Conservation (phyloP, 164 flowering plant species). For the Cinnamomum micranthum region DNA sequence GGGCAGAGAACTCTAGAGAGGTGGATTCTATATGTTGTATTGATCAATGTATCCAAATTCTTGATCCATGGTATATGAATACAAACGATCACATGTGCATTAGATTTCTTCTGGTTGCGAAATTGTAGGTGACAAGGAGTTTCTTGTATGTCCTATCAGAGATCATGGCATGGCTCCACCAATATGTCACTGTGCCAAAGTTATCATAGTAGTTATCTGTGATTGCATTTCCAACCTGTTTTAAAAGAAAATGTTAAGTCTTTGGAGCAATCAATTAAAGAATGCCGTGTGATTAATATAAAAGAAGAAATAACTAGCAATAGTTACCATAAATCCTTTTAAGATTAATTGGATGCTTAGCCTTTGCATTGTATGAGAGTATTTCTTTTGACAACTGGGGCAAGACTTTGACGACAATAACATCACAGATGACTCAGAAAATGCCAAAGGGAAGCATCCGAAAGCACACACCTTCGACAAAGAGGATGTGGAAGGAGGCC, state of each 20-base stretch:
- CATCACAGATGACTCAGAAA: no score
- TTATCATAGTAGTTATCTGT: slow-evolving; percentile 86
- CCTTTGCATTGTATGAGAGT: slow-evolving; percentile 36
- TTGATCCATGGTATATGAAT: slow-evolving; percentile 70
- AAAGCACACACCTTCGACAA: no score
- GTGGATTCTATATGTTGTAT: slow-evolving; percentile 88
- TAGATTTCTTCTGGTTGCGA: slow-evolving; percentile 45
- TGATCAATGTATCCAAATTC: slow-evolving; percentile 87
- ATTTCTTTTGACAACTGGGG: slow-evolving; percentile 78
- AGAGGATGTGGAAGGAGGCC: no score
- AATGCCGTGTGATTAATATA: no score
- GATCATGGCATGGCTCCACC: slow-evolving; percentile 97
- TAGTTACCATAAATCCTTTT: slow-evolving; percentile 73
- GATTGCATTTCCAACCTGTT: slow-evolving; percentile 82
- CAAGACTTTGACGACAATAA: no score
- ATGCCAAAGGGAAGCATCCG: no score
- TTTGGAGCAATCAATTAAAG: no score
- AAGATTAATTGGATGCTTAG: slow-evolving; percentile 54
- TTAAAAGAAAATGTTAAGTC: no score
- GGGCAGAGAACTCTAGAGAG: no score
- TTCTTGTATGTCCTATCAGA: slow-evolving; percentile 66
- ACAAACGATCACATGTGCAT: slow-evolving; percentile 60
- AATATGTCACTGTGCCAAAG: slow-evolving; percentile 75
- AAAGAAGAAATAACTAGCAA: neutral
- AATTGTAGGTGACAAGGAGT: slow-evolving; percentile 60